A percentile compares a stretch with the other conserved stretches of the same genome.
Evolutionary conservation across 352 stramenopile species (phyloP).

Genomic region (Phytophthora sp.): DNA sequence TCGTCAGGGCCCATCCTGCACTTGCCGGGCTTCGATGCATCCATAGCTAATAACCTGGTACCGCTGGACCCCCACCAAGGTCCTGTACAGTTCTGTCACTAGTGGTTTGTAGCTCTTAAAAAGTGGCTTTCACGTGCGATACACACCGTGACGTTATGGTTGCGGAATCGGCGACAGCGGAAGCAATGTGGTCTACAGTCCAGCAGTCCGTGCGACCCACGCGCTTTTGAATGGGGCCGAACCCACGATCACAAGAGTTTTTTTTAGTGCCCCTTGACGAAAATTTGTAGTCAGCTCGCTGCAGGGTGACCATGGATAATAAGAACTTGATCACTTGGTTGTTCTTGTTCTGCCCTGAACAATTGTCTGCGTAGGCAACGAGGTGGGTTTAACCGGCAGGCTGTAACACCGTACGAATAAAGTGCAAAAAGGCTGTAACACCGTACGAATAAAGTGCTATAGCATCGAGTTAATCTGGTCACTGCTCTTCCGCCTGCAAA

Average conservation of each 20-base stretch:
- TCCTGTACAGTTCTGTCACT: slow-evolving; percentile 15
- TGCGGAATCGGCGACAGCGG: neutral
- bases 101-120: slow-evolving; percentile 16
- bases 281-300: slow-evolving; percentile 26
- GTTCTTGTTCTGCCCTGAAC: slow-evolving; percentile 28
- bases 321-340: slow-evolving; percentile 25
- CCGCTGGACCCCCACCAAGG: slow-evolving; percentile 9
- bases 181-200: slow-evolving; percentile 17
- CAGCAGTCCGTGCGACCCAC: slow-evolving; percentile 1
- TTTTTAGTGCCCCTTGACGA: slow-evolving; percentile 31
- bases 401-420: too few relatives aligned
- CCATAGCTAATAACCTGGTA: slow-evolving; percentile 18
- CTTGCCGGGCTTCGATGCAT: neutral
- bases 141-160: neutral
- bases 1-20: neutral
- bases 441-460: slow-evolving; percentile 10
- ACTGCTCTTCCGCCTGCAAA: slow-evolving; percentile 1
- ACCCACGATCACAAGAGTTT: slow-evolving; percentile 21
- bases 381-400: neutral
- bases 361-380: slow-evolving; percentile 25
- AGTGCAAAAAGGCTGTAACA: too few relatives aligned
- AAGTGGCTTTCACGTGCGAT: neutral
- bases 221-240: slow-evolving; percentile 17
- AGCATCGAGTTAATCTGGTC: slow-evolving; percentile 18
- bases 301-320: slow-evolving; percentile 5